These are phyloP conservation scores for Syncephalis plumigaleata DNA, from an alignment of 371 early-diverging fungal species.

Conservation along the genomic window DNA sequence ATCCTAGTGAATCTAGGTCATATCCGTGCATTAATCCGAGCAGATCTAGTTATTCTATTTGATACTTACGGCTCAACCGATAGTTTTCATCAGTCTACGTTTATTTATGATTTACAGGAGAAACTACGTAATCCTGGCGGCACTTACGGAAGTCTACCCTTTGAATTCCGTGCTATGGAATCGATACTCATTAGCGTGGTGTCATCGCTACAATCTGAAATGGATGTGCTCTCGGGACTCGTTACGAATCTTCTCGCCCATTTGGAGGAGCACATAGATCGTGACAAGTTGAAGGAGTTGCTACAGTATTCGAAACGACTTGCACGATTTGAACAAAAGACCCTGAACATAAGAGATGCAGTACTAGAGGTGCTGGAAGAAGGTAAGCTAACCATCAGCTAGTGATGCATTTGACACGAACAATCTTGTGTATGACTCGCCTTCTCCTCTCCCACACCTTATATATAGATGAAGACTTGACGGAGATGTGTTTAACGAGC, in stretches of 20 bases:
- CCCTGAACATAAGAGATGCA: conserved; percentile 52
- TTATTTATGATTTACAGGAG: conserved; percentile 67
- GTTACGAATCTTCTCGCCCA: conserved; percentile 41
- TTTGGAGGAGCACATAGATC: conserved; percentile 58
- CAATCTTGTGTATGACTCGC: too few relatives aligned
- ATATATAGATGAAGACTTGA: conserved; percentile 65
- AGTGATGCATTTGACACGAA: neutral
- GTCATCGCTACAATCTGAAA: conserved; percentile 46
- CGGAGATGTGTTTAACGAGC: conserved; percentile 71
- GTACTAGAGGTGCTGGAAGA: conserved; percentile 64
- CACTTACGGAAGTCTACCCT: conserved; percentile 28
- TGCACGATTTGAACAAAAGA: conserved; percentile 54
- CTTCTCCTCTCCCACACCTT: too few relatives aligned
- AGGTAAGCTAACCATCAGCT: conserved; percentile 16
- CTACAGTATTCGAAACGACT: conserved; percentile 56
- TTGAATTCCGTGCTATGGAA: conserved; percentile 70
- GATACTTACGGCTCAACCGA: conserved; percentile 46
- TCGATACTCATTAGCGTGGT: conserved; percentile 60
- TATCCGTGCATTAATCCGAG: conserved; percentile 62
- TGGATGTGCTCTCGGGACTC: conserved; percentile 41
- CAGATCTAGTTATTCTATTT: conserved; percentile 62
- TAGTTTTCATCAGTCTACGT: conserved; percentile 47
- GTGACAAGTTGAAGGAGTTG: conserved; percentile 51
- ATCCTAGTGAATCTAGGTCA: conserved; percentile 67
- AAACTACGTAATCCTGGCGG: conserved; percentile 29